Conservation (phyloP, 2,329 filamentous ascomycete species). For the Fusarium robinianum region DNA sequence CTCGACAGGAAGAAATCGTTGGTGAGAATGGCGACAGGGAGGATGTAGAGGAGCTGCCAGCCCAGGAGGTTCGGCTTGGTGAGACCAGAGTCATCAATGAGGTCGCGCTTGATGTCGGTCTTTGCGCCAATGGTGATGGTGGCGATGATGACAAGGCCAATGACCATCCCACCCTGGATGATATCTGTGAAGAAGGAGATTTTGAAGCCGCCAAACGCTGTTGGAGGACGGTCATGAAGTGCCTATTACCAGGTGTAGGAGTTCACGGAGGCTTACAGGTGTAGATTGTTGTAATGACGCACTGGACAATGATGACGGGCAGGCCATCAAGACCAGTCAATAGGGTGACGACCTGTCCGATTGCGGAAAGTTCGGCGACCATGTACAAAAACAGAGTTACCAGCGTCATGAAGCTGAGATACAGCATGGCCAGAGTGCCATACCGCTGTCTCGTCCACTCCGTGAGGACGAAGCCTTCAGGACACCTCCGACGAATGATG, state of each 20-base stretch:
- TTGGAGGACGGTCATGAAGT: neutral
- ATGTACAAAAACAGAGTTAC: constrained; percentile 86
- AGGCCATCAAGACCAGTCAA: constrained; percentile 76
- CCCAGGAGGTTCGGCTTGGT: constrained; percentile 72
- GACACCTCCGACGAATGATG: constrained; percentile 77
- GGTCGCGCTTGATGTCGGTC: constrained; percentile 69
- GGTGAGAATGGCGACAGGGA: constrained; percentile 78
- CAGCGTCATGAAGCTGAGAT: constrained; percentile 76
- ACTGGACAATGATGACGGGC: constrained; percentile 77
- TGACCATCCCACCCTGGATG: constrained; percentile 78
- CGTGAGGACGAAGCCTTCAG: constrained; percentile 81
- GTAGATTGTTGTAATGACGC: constrained; percentile 78
- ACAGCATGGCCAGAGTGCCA: constrained; percentile 69
- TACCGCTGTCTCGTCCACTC: constrained; percentile 84
- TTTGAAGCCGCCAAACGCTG: constrained; percentile 78
- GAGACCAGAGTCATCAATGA: constrained; percentile 71
- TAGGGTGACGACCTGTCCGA: constrained; percentile 76
- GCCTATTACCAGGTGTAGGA: no score
- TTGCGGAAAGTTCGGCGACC: constrained; percentile 79
- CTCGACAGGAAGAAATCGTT: constrained; percentile 87
- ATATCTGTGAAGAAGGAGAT: constrained; percentile 86
- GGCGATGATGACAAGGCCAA: constrained; percentile 74
- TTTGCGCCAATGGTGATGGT: constrained; percentile 78
- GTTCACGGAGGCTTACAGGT: constrained; percentile 61
- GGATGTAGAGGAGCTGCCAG: constrained; percentile 85